These are phyloP conservation scores for Rhododendron kiyosumense DNA, from an alignment of 148 eudicot genomes.

Conservation along the genomic window DNA sequence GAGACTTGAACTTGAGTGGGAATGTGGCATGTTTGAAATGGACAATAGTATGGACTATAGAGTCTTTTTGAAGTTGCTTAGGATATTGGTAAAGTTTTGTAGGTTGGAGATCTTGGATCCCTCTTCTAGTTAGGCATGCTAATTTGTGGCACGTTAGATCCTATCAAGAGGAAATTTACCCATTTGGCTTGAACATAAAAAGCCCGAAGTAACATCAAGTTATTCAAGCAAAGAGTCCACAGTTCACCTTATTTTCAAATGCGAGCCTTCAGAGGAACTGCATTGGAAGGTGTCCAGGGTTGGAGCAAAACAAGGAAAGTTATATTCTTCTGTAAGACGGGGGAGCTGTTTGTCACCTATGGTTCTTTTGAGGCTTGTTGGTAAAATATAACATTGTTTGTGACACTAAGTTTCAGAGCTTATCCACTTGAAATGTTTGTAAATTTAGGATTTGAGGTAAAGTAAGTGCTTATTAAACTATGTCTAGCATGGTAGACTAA, in stretches of 20 bases:
- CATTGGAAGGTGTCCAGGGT: neutral
- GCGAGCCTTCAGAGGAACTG: neutral
- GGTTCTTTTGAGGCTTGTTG: neutral
- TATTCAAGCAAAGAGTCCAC: neutral
- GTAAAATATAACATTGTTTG: neutral
- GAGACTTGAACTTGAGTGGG: neutral
- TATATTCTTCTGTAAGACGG: neutral
- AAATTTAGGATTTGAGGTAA: neutral
- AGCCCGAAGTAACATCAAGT: neutral
- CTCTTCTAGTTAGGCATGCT: neutral
- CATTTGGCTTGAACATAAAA: neutral
- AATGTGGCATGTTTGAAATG: neutral
- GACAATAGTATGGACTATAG: neutral
- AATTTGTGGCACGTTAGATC: neutral
- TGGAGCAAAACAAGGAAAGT: neutral
- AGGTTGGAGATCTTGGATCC: neutral
- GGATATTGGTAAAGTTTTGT: neutral
- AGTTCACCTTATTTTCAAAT: neutral
- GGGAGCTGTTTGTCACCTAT: neutral
- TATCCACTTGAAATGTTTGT: neutral
- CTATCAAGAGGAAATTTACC: neutral
- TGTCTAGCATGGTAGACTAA: neutral
- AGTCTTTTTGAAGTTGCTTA: neutral
- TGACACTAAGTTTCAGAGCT: neutral
- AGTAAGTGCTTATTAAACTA: neutral